These are phyloP conservation scores for Pseudocercospora pini-densiflorae DNA, from an alignment of 2,329 filamentous ascomycete species.

Conservation along the genomic window DNA sequence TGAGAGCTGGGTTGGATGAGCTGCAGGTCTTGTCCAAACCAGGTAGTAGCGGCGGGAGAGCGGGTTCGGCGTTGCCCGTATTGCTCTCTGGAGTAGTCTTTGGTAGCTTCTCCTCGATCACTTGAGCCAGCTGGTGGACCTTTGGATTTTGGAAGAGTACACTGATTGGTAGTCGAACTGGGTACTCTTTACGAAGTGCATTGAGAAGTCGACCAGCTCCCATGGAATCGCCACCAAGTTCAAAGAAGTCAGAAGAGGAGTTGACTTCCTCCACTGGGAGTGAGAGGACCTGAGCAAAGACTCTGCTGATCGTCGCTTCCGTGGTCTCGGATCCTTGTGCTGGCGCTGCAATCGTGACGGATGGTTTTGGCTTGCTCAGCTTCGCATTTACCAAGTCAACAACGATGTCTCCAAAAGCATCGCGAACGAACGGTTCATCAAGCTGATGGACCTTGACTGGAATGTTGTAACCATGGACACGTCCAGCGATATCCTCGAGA, in stretches of 20 bases:
- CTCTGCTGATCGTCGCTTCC: conserved; percentile 48
- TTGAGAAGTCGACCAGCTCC: conserved; percentile 59
- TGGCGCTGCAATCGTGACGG: neutral
- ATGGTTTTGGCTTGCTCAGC: conserved; percentile 16
- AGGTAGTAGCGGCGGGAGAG: conserved; percentile 32
- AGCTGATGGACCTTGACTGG: conserved; percentile 36
- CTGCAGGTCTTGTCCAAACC: conserved; percentile 51
- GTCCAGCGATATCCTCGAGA: conserved; percentile 26
- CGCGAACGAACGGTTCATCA: conserved; percentile 33
- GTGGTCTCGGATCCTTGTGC: conserved; percentile 17
- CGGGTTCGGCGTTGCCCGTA: conserved; percentile 8
- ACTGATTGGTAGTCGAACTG: conserved; percentile 56
- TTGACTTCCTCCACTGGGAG: conserved; percentile 47
- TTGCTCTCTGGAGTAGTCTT: conserved; percentile 12
- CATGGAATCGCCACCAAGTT: conserved; percentile 60
- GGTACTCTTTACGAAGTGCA: conserved; percentile 55
- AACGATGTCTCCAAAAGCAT: conserved; percentile 33
- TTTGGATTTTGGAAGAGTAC: conserved; percentile 57
- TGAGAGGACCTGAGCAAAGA: conserved; percentile 54
- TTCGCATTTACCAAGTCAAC: conserved; percentile 17
- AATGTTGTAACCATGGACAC: conserved; percentile 36
- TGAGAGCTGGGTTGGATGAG: conserved; percentile 55
- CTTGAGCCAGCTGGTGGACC: conserved; percentile 46
- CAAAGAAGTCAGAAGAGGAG: conserved; percentile 55
- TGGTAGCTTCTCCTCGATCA: conserved; percentile 42